These are phyloP conservation scores for Globisporangium cylindrosporum DNA, from an alignment of 352 stramenopile species.

Conservation along the genomic window DNA sequence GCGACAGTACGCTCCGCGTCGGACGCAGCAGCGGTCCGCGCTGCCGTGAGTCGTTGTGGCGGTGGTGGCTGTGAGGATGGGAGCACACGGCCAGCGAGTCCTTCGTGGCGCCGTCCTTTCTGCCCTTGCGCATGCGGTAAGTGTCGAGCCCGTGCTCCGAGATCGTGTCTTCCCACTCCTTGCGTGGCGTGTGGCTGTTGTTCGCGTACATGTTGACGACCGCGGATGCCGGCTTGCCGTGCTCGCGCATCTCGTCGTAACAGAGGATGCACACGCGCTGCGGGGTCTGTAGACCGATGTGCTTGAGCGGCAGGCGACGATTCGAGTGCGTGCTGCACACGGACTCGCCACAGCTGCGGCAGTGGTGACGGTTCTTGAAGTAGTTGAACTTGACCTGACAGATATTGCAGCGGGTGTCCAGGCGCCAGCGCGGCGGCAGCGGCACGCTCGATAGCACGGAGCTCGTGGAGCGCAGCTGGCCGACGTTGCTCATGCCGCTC, in stretches of 20 bases:
- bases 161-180: not conserved
- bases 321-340: slow-evolving; percentile 84
- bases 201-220: slow-evolving; percentile 69
- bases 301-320: slow-evolving; percentile 56
- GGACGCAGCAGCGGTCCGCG: slow-evolving; percentile 14
- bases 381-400: slow-evolving; percentile 86
- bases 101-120: not conserved
- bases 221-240: slow-evolving; percentile 58
- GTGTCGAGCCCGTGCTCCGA: not conserved
- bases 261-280: slow-evolving; percentile 81
- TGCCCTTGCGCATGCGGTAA: slow-evolving; percentile 2
- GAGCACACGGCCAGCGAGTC: slow-evolving; percentile 3
- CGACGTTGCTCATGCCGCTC: slow-evolving; percentile 14
- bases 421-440: slow-evolving; percentile 64
- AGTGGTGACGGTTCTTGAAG: slow-evolving; percentile 86
- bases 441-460: slow-evolving; percentile 36
- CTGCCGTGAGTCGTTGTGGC: slow-evolving; percentile 18
- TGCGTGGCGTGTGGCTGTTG: not conserved
- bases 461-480: slow-evolving; percentile 27
- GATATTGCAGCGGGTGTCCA: slow-evolving; percentile 78
- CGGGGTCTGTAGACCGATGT: slow-evolving; percentile 52
- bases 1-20: slow-evolving; percentile 14
- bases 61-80: not conserved
- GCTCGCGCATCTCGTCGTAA: slow-evolving; percentile 73
- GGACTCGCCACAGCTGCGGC: slow-evolving; percentile 82